phyloP scores from a whole-genome alignment of 306 rosid species.

The Sindora glabra region DNA sequence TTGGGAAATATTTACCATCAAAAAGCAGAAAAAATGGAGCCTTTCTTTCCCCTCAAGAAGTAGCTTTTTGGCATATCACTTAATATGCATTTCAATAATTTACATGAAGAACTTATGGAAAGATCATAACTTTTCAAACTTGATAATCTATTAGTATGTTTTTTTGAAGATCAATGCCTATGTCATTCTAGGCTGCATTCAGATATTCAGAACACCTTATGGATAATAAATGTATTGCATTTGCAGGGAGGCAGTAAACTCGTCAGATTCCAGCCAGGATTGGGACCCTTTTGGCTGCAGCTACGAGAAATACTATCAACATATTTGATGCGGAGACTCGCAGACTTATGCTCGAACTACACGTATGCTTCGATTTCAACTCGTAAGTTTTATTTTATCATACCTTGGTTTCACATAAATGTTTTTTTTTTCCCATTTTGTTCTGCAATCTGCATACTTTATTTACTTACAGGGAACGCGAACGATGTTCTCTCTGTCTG shows the following conservation, averaged over 20 bases:
- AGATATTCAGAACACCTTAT: not conserved
- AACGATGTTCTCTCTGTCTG: slow-evolving; percentile 51
- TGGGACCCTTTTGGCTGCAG: slow-evolving; percentile 44
- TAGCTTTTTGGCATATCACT: not conserved
- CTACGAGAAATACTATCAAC: slow-evolving; percentile 30
- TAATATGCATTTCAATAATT: not conserved
- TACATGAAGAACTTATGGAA: not conserved
- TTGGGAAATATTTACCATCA: too few species aligned
- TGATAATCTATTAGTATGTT: not conserved
- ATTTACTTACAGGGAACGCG: slow-evolving; percentile 32
- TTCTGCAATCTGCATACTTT: not conserved
- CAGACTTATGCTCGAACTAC: slow-evolving; percentile 6
- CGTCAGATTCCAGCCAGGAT: slow-evolving; percentile 52
- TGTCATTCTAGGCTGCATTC: not conserved
- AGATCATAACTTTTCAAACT: not conserved
- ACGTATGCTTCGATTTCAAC: slow-evolving; percentile 15
- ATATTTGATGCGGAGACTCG: slow-evolving; percentile 39
- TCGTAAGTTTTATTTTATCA: not conserved
- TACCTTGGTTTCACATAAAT: not conserved
- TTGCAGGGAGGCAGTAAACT: slow-evolving; percentile 57
- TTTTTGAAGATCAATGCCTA: slow-evolving; percentile 2
- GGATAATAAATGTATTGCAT: slow-evolving; percentile 2
- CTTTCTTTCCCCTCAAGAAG: too few species aligned
- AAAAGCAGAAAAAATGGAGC: too few species aligned
- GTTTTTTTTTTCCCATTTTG: too few species aligned